A percentile compares a stretch with the other conserved stretches of the same genome.
Evolutionary conservation across 768 basidiomycete genomes (phyloP).

Genomic region (Lentinula guzmanii): DNA sequence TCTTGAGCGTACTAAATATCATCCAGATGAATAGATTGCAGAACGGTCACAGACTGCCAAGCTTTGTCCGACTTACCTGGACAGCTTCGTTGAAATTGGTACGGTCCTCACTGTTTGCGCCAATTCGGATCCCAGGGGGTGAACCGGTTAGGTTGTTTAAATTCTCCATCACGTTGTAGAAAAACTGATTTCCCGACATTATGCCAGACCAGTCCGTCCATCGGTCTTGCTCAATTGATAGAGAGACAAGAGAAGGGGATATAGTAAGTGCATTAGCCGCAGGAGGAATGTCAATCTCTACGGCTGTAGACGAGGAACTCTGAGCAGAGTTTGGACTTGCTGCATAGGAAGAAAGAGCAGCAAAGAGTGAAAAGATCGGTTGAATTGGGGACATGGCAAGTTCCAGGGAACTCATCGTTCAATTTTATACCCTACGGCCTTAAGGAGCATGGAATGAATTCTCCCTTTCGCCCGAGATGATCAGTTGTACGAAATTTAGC

Average conservation of each 20-base stretch:
- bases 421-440: background rate
- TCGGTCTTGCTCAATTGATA: conserved; percentile 42
- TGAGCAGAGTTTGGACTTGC: background rate
- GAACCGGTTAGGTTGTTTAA: conserved; percentile 30
- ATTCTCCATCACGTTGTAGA: conserved; percentile 32
- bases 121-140: conserved; percentile 34
- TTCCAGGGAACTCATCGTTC: background rate
- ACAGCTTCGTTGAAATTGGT: conserved; percentile 33
- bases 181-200: conserved; percentile 30
- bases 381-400: background rate
- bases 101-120: conserved; percentile 29
- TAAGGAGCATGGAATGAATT: background rate
- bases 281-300: background rate
- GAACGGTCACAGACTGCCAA: background rate
- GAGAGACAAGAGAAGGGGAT: conserved; percentile 29
- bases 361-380: background rate
- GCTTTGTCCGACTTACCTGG: conserved; percentile 15
- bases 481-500: background rate
- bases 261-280: background rate
- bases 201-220: conserved; percentile 43
- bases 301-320: background rate
- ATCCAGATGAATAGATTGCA: conserved; percentile 12
- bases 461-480: background rate
- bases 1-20: conserved; percentile 20
- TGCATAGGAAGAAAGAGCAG: background rate